These are phyloP conservation scores for Starmerella floricola DNA, from an alignment of 805 yeast genomes.

Conservation along the genomic window DNA sequence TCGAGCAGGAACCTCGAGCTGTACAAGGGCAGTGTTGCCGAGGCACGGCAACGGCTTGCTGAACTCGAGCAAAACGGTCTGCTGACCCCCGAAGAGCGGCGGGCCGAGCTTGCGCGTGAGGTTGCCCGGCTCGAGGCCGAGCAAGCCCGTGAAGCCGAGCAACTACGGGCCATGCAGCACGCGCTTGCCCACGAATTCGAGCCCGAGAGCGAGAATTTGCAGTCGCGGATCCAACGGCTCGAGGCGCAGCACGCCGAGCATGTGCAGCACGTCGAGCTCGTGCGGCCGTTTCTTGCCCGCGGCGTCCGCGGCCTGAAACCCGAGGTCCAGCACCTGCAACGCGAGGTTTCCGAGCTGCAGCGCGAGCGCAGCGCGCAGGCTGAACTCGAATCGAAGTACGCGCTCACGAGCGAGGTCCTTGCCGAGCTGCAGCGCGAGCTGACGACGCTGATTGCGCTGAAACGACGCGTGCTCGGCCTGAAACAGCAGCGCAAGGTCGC, in stretches of 20 bases:
- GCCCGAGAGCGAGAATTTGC: not conserved
- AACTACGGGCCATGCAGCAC: not conserved
- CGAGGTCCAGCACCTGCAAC: not conserved
- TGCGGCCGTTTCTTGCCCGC: slow-evolving; percentile 1
- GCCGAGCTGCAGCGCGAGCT: not conserved
- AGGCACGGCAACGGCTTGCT: not conserved
- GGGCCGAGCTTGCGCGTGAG: not conserved
- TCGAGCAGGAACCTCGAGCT: no score
- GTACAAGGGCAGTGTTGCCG: no score
- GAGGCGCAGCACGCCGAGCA: not conserved
- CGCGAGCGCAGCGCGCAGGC: not conserved
- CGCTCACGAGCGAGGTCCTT: not conserved
- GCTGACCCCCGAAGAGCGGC: not conserved
- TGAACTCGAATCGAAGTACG: not conserved
- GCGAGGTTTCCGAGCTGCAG: not conserved
- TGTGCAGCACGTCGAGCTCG: not conserved
- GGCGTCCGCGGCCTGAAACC: not conserved
- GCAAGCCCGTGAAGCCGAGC: not conserved
- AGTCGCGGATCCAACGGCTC: not conserved
- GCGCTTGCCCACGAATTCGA: not conserved
- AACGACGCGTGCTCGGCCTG: not conserved
- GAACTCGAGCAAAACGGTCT: not conserved
- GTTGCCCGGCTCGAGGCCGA: not conserved
- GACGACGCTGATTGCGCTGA: not conserved
- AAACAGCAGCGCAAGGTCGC: not conserved